These are phyloP conservation scores for Diaporthe citriasiana DNA, from an alignment of 2,329 filamentous ascomycete genomes.

Conservation along the genomic window DNA sequence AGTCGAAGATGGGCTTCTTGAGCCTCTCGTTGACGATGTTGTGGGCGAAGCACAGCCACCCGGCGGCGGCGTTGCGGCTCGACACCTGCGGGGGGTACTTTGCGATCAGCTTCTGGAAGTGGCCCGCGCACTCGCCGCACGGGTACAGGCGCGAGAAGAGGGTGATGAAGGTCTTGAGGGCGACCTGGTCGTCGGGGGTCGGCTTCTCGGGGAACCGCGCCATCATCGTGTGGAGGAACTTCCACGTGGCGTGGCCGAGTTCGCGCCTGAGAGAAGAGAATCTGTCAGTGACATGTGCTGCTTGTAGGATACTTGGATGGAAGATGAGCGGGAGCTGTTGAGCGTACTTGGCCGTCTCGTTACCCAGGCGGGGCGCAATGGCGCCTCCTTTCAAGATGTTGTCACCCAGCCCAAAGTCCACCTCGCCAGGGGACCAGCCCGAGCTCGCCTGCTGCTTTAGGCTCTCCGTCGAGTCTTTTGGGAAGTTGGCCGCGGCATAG, in stretches of 20 bases:
- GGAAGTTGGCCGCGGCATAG: slow-evolving; percentile 42
- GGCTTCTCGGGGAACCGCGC: slow-evolving; percentile 77
- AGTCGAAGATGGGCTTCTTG: slow-evolving; percentile 74
- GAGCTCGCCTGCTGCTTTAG: slow-evolving; percentile 40
- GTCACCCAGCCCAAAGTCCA: slow-evolving; percentile 59
- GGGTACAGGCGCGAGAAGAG: slow-evolving; percentile 79
- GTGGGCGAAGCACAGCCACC: slow-evolving; percentile 78
- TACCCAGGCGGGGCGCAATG: slow-evolving; percentile 86
- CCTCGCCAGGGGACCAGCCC: slow-evolving; percentile 33
- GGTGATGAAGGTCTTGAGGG: slow-evolving; percentile 75
- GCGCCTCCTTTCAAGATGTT: slow-evolving; percentile 74
- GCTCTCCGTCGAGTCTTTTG: slow-evolving; percentile 48
- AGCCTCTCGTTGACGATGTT: slow-evolving; percentile 77
- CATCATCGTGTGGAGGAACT: slow-evolving; percentile 79
- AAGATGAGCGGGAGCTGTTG: neutral
- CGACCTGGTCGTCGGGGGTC: slow-evolving; percentile 71
- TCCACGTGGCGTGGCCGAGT: slow-evolving; percentile 78
- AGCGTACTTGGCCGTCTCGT: slow-evolving; percentile 80
- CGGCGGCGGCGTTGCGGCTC: slow-evolving; percentile 73
- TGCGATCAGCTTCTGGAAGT: slow-evolving; percentile 74
- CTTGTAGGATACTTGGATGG: slow-evolving; percentile 39
- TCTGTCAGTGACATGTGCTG: neutral
- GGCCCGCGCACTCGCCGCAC: slow-evolving; percentile 77
- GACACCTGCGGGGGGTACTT: slow-evolving; percentile 76
- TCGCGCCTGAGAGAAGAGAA: slow-evolving; percentile 63